Conservation (phyloP, 2,329 filamentous ascomycete genomes). For the Purpureocillium lavendulum region DNA sequence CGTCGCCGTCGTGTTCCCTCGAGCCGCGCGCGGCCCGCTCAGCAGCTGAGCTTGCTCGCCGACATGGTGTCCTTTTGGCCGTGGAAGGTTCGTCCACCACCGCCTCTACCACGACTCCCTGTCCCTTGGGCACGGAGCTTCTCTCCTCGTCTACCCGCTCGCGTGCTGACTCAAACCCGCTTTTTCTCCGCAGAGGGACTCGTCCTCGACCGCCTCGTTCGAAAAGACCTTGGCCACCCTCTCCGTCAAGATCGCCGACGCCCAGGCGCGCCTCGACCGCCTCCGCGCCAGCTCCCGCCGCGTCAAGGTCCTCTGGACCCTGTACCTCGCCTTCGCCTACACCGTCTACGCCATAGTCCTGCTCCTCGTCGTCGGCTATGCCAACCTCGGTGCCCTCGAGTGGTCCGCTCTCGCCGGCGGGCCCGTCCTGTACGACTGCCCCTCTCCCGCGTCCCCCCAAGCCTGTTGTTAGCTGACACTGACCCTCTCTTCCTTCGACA, state of each 20-base stretch:
- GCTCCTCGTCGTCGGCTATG: conserved; percentile 75
- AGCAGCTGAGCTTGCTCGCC: background rate
- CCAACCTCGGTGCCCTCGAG: conserved; percentile 67
- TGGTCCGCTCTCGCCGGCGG: conserved; percentile 71
- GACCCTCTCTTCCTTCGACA: conserved; percentile 2
- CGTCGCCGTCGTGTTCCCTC: too few species aligned
- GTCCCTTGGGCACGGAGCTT: too few species aligned
- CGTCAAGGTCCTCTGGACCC: conserved; percentile 75
- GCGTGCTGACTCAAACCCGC: too few species aligned
- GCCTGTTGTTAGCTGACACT: conserved; percentile 3
- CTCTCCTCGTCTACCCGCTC: too few species aligned
- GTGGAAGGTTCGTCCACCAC: conserved; percentile 10
- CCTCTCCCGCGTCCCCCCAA: background rate
- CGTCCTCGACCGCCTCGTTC: conserved; percentile 81
- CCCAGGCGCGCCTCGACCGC: conserved; percentile 64
- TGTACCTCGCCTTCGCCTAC: conserved; percentile 87
- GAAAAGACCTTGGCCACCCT: conserved; percentile 83
- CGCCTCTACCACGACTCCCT: too few species aligned
- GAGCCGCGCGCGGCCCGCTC: background rate
- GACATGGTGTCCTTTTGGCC: conserved; percentile 14
- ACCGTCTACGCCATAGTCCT: conserved; percentile 78
- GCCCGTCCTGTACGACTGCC: conserved; percentile 58
- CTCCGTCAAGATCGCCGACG: conserved; percentile 71
- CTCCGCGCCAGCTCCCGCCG: conserved; percentile 66
- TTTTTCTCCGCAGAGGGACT: conserved; percentile 71